Base-by-base conservation (phyloP, 129 eudicot species). In the Rutidosis leptorrhynchoides region DNA sequence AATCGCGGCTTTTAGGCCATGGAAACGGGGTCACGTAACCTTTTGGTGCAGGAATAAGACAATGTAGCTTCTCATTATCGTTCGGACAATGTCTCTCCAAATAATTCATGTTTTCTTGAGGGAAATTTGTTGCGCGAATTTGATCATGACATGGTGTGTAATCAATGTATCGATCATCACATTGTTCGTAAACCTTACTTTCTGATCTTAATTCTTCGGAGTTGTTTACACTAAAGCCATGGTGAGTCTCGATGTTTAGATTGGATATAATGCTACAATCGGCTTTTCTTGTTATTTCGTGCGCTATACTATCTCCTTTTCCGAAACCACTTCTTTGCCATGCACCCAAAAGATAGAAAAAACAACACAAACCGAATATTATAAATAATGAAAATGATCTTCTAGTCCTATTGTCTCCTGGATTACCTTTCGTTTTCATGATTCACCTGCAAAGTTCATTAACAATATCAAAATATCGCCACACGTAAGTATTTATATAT, bases 291-390 rank as follows among this genome's bases (percentile, higher is more conserved):
- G 83, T 82, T 19, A 82, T 72, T 62, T 82, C 84, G 6, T 76
- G 74, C 7, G 91, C 91, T 40, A 82, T 85, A 54, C 74, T 77
- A 71, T 85, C 91, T 53, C 91, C 91, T 64, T 85, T 85, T 15
- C 87, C 91, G 9, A 71, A 79, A 33, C 87, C 91, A 70, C 87
- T 79, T 67, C 83, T 80, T 60, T 85, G 84, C 91, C 91, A 85
- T 33, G 84, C 82, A 29, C 91, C 87, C 69, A 85, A 68, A 10
- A 85, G 83, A 70, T 79, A 85, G 69, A 85, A 82, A 69, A 79
- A 78, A 37, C 90, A 71, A 69, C 87, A 84, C 12, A 84, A 67
- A 24, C 90, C 84, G 49, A 78, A 74, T 6, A 79, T 69, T 63
- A 85, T 67, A 58, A 82, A 79, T 9, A 85, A 53, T 1, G 83